Percentiles rank a stretch among this genome's conserved stretches.
Conservation (phyloP, 345 rosid species). For the Noccaea caerulescens region DNA sequence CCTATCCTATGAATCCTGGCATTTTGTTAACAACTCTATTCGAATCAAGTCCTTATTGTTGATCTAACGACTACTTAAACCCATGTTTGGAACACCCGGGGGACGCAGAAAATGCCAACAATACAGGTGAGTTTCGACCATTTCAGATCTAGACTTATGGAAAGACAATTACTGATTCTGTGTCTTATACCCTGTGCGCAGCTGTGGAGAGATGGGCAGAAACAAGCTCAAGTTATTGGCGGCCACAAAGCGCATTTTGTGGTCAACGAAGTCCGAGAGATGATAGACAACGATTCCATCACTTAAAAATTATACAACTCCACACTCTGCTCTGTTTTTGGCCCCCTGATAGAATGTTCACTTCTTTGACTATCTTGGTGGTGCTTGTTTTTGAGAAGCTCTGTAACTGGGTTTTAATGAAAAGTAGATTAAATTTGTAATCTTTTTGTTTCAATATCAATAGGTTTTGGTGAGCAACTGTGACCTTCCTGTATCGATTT, state of each 20-base stretch:
- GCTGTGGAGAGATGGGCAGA: constrained; percentile 83
- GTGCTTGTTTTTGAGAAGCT: not conserved
- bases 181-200: constrained; percentile 40
- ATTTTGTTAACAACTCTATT: not conserved
- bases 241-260: constrained; percentile 85
- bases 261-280: constrained; percentile 65
- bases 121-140: constrained; percentile 60
- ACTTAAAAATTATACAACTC: not conserved
- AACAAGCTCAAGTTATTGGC: constrained; percentile 82
- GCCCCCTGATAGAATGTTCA: not conserved
- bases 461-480: not conserved
- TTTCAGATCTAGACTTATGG: not conserved
- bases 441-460: not conserved
- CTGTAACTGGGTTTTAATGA: not conserved
- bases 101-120: constrained; percentile 86
- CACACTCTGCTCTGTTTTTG: not conserved
- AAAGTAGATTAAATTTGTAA: not conserved
- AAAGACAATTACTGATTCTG: not conserved
- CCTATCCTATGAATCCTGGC: constrained; percentile 12
- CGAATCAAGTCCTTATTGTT: not conserved
- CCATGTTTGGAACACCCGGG: constrained; percentile 13
- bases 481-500: not conserved
- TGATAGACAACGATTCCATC: constrained; percentile 64
- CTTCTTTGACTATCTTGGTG: not conserved
- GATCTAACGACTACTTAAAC: constrained; percentile 4